These are phyloP conservation scores for Fraxinus quadrangulata DNA, from an alignment of 257 asterid species.

Conservation along the genomic window DNA sequence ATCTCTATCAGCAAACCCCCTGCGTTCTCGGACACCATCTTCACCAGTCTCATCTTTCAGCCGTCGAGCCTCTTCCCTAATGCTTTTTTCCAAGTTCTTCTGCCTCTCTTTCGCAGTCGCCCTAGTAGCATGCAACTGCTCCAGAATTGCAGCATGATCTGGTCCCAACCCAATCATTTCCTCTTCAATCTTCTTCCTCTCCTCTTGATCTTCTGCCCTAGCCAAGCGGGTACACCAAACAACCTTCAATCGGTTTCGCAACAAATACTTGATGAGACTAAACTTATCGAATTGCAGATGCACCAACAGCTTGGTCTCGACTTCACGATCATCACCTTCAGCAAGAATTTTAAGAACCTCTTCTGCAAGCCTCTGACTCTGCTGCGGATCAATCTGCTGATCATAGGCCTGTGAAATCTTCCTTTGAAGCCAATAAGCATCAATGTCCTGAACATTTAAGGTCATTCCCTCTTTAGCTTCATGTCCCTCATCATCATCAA, in stretches of 20 bases:
- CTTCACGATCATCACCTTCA: slow-evolving; percentile 20
- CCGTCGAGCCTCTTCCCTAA: slow-evolving; percentile 22
- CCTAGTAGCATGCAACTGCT: slow-evolving; percentile 26
- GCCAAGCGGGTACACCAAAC: slow-evolving; percentile 9
- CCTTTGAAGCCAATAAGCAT: slow-evolving; percentile 26
- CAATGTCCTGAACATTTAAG: slow-evolving; percentile 21
- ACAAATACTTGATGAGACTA: slow-evolving; percentile 18
- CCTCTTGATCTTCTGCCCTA: slow-evolving; percentile 7
- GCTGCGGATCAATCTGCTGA: slow-evolving; percentile 24
- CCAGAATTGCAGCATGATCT: slow-evolving; percentile 20
- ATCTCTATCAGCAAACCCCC: slow-evolving; percentile 17
- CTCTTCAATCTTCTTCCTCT: slow-evolving; percentile 3
- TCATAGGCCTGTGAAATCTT: slow-evolving; percentile 21
- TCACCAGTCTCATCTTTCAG: slow-evolving; percentile 19
- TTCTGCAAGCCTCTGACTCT: slow-evolving; percentile 20
- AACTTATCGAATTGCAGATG: slow-evolving; percentile 11
- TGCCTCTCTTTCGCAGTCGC: slow-evolving; percentile 25
- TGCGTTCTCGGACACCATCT: slow-evolving; percentile 6
- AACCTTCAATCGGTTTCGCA: slow-evolving; percentile 22
- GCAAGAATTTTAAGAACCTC: slow-evolving; percentile 21
- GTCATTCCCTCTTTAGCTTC: slow-evolving; percentile 19
- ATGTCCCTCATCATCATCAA: slow-evolving; percentile 16
- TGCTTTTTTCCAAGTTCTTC: slow-evolving; percentile 21
- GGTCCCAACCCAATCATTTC: slow-evolving; percentile 17
- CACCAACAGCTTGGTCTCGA: slow-evolving; percentile 22